These are phyloP conservation scores for Fraxinus nigra DNA, from an alignment of 305 asterid genomes.

Conservation along the genomic window DNA sequence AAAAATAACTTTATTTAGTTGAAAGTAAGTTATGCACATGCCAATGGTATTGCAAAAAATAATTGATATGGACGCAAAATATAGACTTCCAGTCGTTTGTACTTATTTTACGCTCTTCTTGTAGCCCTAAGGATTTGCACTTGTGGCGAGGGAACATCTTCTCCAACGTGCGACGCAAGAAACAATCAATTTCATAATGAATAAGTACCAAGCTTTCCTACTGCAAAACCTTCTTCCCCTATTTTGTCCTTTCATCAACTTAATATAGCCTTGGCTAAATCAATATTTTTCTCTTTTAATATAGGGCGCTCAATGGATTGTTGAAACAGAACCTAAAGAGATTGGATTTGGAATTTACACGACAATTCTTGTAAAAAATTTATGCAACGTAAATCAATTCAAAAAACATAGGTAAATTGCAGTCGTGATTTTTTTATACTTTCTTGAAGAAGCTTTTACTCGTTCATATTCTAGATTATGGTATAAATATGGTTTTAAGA, in stretches of 20 bases:
- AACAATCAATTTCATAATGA: slow-evolving; percentile 74
- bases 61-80: not conserved
- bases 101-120: slow-evolving; percentile 12
- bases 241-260: not conserved
- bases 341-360: slow-evolving; percentile 78
- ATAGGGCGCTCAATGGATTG: slow-evolving; percentile 99
- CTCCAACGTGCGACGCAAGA: slow-evolving; percentile 75
- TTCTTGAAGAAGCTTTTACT: not conserved
- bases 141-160: slow-evolving; percentile 83
- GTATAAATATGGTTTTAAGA: not conserved
- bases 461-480: not conserved
- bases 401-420: not conserved
- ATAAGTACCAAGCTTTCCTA: slow-evolving; percentile 45
- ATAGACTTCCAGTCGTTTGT: not conserved
- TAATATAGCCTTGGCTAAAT: not conserved
- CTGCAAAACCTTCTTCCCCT: not conserved
- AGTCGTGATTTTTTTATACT: not conserved
- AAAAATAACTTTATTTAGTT: not conserved
- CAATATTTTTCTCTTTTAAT: slow-evolving; percentile 10
- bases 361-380: slow-evolving; percentile 12
- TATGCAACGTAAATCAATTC: not conserved
- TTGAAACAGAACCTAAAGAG: slow-evolving; percentile 85
- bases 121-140: slow-evolving; percentile 84
- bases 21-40: not conserved
- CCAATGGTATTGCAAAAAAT: not conserved